Base-by-base conservation (phyloP, 805 yeast genomes). In the Candida mattraensis region DNA sequence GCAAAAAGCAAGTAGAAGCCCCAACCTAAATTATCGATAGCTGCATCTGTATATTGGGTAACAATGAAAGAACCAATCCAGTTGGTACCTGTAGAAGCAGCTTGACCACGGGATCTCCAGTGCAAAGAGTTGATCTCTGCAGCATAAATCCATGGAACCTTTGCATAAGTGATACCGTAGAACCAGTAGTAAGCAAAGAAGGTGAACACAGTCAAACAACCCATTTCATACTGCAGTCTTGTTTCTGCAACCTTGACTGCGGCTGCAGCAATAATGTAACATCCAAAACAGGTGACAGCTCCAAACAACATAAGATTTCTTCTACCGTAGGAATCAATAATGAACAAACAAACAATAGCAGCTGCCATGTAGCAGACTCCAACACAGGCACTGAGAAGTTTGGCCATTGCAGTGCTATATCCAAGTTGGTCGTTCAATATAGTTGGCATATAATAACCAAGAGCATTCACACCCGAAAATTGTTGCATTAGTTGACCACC, bases 1-100 rank as follows among this genome's bases (percentile, higher is more conserved):
- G 85, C 85, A 58, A 84, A 84, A 59, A 83, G 73, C 30, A 81
- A 58, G 61, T 81, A 84, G 39, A 80, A 72, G 42, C 80, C 83
- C 73, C 83, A 79, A 35, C 72, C 66, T 55, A 76, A 61, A 52
- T 68, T 40, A 54, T 65, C 43, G 58, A 72, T 60, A 47, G 81
- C 70, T 22, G 54, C 52, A 26, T 88, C 88, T 7, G 82, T 74
- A 54, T 72, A 74, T 78, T 76, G 74, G 39, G 79, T 83, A 58
- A 78, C 72, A 32, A 80, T 78, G 47, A 78, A 78, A 61, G 78
- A 78, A 50, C 75, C 69, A 38, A 76, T 63, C 87, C 87, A 80
- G 65, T 80, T 80, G 38, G 80, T 76, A 46, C 83, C 66, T 6
- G 85, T 77, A 11, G 78, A 64, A 24, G 72, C 60, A 16, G 80